Conservation (phyloP, 176 grass and related monocot species). For the Pharus latifolius region DNA sequence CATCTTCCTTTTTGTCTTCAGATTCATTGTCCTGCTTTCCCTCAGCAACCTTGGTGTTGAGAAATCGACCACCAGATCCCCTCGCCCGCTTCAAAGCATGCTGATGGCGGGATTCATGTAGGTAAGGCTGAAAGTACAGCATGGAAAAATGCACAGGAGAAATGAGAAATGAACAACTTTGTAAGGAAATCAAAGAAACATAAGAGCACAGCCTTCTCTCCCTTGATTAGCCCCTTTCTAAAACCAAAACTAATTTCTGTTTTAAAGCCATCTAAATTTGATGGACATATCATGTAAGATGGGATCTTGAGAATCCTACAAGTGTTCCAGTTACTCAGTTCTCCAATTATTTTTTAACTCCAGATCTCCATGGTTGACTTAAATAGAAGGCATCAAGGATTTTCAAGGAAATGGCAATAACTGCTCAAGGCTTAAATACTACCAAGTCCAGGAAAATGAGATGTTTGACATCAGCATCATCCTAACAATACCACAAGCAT, state of each 20-base stretch:
- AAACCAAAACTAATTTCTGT: too few species aligned
- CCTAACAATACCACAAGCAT: too few species aligned
- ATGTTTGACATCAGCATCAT: too few species aligned
- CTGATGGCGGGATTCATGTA: slow-evolving; percentile 25
- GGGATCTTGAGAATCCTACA: background rate
- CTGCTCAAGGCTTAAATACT: too few species aligned
- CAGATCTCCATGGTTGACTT: background rate
- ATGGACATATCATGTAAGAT: background rate
- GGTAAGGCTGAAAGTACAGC: slow-evolving; percentile 11
- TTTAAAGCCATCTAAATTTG: background rate
- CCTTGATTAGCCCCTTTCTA: too few species aligned
- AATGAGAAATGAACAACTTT: background rate
- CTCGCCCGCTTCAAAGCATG: slow-evolving; percentile 24
- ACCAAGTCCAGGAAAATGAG: too few species aligned
- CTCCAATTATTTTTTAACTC: too few species aligned
- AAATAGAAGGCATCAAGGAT: background rate
- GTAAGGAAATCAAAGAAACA: too few species aligned
- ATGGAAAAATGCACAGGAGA: background rate
- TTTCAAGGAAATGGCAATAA: background rate
- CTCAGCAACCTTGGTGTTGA: slow-evolving; percentile 6
- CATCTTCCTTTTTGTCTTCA: background rate
- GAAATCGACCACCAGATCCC: slow-evolving; percentile 25
- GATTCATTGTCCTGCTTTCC: background rate
- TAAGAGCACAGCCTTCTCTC: background rate
- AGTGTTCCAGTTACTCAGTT: background rate